Evolutionary conservation across 2,329 filamentous ascomycete species (phyloP).

Genomic region (Dothistroma pini): DNA sequence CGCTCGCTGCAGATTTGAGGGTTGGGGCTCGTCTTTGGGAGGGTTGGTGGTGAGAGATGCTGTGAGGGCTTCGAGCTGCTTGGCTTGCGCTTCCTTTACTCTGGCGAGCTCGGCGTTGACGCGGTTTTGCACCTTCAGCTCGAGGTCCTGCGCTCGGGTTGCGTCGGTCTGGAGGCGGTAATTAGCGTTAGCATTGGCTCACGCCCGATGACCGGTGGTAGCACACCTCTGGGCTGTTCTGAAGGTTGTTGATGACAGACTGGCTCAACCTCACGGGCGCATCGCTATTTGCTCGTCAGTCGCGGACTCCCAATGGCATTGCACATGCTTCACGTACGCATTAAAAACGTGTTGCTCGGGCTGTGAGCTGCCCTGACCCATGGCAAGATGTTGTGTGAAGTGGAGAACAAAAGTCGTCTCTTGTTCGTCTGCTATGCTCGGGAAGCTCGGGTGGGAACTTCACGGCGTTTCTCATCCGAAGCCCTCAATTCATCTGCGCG

Average conservation of each 20-base stretch:
- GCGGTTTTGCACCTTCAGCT: slow-evolving; percentile 84
- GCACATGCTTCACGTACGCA: slow-evolving; percentile 46
- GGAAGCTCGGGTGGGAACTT: neutral
- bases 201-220: neutral
- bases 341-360: slow-evolving; percentile 61
- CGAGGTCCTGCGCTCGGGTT: slow-evolving; percentile 75
- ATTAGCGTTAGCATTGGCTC: slow-evolving; percentile 12
- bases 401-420: neutral
- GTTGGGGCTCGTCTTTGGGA: slow-evolving; percentile 35
- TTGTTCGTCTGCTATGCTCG: neutral
- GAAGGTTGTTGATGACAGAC: slow-evolving; percentile 75
- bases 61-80: slow-evolving; percentile 65
- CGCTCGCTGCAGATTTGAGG: slow-evolving; percentile 13
- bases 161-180: slow-evolving; percentile 67
- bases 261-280: slow-evolving; percentile 70
- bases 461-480: slow-evolving; percentile 1
- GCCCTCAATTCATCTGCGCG: slow-evolving; percentile 24
- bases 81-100: slow-evolving; percentile 66
- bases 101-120: slow-evolving; percentile 80
- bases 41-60: slow-evolving; percentile 45
- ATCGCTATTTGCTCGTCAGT: slow-evolving; percentile 43
- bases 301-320: slow-evolving; percentile 2
- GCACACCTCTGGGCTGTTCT: slow-evolving; percentile 78
- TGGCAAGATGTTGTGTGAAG: slow-evolving; percentile 29
- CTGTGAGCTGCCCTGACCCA: slow-evolving; percentile 63